These are phyloP conservation scores for Chaetomium fimeti DNA, from an alignment of 495 filamentous ascomycete genomes.

Conservation along the genomic window DNA sequence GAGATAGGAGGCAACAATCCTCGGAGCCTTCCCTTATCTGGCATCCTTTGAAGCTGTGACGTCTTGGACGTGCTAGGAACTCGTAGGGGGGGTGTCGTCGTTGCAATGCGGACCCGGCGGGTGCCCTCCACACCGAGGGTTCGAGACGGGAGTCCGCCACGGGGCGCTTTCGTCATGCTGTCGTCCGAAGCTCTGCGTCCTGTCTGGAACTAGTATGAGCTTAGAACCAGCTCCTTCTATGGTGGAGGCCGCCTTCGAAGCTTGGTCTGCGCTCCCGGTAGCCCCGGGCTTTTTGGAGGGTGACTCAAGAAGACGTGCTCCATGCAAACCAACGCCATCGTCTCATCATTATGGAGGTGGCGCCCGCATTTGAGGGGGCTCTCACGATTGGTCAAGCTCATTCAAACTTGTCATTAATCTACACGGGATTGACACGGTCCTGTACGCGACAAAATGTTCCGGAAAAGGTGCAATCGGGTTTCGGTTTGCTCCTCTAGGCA, in stretches of 20 bases:
- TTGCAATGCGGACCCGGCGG: too few relatives aligned
- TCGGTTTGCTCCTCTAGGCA: constrained; percentile 9
- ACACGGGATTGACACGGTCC: constrained; percentile 2
- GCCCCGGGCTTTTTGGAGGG: background rate
- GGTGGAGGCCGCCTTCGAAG: background rate
- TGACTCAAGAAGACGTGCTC: constrained; percentile 7
- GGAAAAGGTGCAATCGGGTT: background rate
- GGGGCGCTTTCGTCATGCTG: constrained; percentile 8
- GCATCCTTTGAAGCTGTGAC: background rate
- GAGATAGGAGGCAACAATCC: too few relatives aligned
- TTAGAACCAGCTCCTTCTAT: background rate
- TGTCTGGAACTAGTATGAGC: background rate
- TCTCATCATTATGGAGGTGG: constrained; percentile 8
- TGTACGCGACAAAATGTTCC: background rate
- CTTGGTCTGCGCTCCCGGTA: background rate
- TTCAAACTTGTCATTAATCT: background rate
- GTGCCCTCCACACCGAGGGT: background rate
- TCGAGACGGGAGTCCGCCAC: background rate
- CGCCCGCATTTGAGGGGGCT: background rate
- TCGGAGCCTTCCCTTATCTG: background rate
- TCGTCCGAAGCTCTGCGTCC: background rate
- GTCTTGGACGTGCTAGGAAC: background rate
- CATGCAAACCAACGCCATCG: background rate
- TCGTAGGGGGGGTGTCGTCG: background rate
- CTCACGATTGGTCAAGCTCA: constrained; percentile 2